Evolutionary conservation across 2,329 filamentous ascomycete genomes (phyloP), one percentile per base, ranked within the genome.

Genomic region (Amylocarpus encephaloides): DNA sequence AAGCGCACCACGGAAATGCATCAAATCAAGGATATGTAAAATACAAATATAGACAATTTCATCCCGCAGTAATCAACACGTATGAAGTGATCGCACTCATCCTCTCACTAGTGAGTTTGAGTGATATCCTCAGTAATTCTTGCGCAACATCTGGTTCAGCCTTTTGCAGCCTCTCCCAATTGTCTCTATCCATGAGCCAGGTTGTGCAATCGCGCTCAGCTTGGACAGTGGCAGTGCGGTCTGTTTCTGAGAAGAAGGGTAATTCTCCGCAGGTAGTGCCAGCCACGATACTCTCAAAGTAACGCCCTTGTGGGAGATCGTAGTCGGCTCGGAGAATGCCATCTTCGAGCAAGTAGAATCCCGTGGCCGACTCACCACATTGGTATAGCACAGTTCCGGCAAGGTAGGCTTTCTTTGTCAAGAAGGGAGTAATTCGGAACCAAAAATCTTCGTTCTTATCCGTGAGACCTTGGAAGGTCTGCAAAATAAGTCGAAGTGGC

Each of bases 261-360:
- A 98, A 70, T 71, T 98, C 93, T 33, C 93, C 93, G 61, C 92
- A 97, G 0, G 93, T 96, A 1, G 93, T 93, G 13, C 93, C 93
- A 0, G 91, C 88, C 1, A 96, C 85, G 48, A 97, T 96, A 62
- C 88, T 88, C 68, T 98, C 93, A 54, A 86, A 88, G 59, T 94
- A 86, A 60, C 78, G 80, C 0, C 93, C 93, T 65, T 97, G 93
- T 1, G 93, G 90, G 30, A 95, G 77, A 55, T 92, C 80, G 66
- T 98, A 97, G 62, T 96, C 91, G 2, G 87, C 89, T 13, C 91
- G 82, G 30, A 98, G 74, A 59, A 97, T 90, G 33, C 93, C 93
- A 5, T 83, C 79, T 68, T 98, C 91, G 1, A 98, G 71, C 4
- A 98, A 78, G 65, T 95, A 97, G 70, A 98, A 97, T 2, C 85